Percentiles rank a stretch among this genome's conserved stretches.
Conservation (phyloP, 2,329 filamentous ascomycete genomes). For the Akanthomyces dipterigenus region DNA sequence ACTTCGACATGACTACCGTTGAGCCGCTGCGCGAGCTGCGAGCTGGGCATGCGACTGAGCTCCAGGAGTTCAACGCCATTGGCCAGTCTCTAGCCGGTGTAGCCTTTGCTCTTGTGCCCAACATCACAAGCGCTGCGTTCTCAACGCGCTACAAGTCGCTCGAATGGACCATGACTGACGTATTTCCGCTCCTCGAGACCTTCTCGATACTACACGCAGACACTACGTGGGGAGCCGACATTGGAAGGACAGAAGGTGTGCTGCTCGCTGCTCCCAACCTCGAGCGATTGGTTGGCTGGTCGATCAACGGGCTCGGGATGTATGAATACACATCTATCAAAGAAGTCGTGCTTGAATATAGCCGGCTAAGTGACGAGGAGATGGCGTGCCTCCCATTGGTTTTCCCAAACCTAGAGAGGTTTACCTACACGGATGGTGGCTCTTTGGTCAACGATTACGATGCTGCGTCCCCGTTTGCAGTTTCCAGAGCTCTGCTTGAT, state of each 20-base stretch:
- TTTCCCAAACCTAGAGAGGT: neutral
- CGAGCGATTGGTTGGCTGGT: neutral
- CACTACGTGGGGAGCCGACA: neutral
- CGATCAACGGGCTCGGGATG: neutral
- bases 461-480: neutral
- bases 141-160: neutral
- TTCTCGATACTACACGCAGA: neutral
- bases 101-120: neutral
- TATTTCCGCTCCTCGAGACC: neutral
- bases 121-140: conserved; percentile 1
- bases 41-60: neutral
- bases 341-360: neutral
- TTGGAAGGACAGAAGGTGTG: neutral
- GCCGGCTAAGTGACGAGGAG: neutral
- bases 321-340: neutral
- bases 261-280: neutral
- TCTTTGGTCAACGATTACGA: neutral
- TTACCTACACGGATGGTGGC: neutral
- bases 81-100: neutral
- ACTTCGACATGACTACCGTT: neutral
- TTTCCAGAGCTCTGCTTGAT: neutral
- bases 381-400: neutral
- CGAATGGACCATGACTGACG: neutral
- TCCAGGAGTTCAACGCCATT: neutral
- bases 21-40: neutral